These are phyloP conservation scores for Dothidotthia symphoricarpi DNA, from an alignment of 2,329 filamentous ascomycete genomes.

Conservation along the genomic window DNA sequence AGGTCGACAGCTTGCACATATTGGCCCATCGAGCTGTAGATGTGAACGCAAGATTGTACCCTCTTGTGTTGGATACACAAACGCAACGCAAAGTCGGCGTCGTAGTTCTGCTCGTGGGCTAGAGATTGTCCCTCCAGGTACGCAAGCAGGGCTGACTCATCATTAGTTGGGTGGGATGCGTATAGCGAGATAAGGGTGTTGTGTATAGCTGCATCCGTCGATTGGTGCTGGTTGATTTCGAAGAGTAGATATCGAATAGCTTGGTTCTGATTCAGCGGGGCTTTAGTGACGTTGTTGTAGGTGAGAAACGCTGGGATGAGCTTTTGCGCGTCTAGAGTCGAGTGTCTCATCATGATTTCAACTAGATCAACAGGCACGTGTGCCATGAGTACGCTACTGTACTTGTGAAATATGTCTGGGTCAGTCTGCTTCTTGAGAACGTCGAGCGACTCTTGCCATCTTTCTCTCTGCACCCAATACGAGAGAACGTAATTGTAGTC, in stretches of 20 bases:
- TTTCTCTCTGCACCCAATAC: conserved; percentile 95
- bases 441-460: conserved; percentile 81
- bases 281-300: conserved; percentile 78
- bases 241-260: conserved; percentile 91
- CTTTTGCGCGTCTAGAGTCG: conserved; percentile 77
- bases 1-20: conserved; percentile 91
- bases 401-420: conserved; percentile 90
- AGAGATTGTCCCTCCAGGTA: conserved; percentile 86
- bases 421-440: conserved; percentile 93
- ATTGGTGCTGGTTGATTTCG: conserved; percentile 81
- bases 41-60: conserved; percentile 92
- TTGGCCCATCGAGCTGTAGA: conserved; percentile 95
- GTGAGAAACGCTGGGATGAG: conserved; percentile 91
- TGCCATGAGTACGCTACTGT: conserved; percentile 94
- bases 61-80: conserved; percentile 93
- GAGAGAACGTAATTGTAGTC: conserved; percentile 94
- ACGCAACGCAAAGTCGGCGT: conserved; percentile 92
- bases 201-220: conserved; percentile 82
- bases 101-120: conserved; percentile 75
- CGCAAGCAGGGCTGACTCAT: conserved; percentile 79
- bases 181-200: conserved; percentile 97
- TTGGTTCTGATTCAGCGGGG: conserved; percentile 72
- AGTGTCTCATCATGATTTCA: conserved; percentile 93
- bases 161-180: conserved; percentile 76
- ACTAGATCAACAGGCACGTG: conserved; percentile 81